These are phyloP conservation scores for Xerocomus amazonicus DNA, from an alignment of 1,284 basidiomycete species.

Conservation along the genomic window DNA sequence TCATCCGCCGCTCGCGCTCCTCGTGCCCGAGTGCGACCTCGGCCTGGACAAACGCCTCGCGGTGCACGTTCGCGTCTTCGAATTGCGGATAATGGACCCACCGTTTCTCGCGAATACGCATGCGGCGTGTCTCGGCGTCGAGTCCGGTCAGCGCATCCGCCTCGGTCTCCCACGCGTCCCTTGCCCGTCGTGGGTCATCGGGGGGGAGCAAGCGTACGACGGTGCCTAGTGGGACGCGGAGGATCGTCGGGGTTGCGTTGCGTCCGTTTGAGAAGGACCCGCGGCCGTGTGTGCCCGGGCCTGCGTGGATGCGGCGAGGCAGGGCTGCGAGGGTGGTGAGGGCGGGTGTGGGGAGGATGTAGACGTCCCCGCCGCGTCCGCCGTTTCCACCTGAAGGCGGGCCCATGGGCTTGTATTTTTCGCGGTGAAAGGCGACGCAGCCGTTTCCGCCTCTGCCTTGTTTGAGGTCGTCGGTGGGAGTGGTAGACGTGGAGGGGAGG, in stretches of 20 bases:
- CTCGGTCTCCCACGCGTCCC: conserved; percentile 55
- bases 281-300: conserved; percentile 67
- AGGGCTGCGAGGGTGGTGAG: conserved; percentile 78
- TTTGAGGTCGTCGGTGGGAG: conserved; percentile 1
- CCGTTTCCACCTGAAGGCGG: conserved; percentile 90
- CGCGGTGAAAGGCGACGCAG: conserved; percentile 79
- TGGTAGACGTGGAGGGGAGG: conserved; percentile 5
- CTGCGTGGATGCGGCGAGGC: conserved; percentile 62
- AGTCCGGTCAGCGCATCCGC: conserved; percentile 33
- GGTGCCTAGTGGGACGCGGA: conserved; percentile 86
- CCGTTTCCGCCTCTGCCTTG: conserved; percentile 81
- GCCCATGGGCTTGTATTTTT: conserved; percentile 74
- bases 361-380: conserved; percentile 83
- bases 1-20: conserved; percentile 53
- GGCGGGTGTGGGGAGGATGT: conserved; percentile 71
- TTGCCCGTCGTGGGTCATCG: conserved; percentile 52
- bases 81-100: conserved; percentile 80
- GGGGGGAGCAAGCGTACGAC: conserved; percentile 73
- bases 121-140: neutral
- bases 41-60: conserved; percentile 73
- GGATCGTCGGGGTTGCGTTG: conserved; percentile 65
- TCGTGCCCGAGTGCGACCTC: conserved; percentile 61
- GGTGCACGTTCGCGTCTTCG: conserved; percentile 57
- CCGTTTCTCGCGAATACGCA: neutral
- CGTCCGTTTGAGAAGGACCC: conserved; percentile 85